phyloP scores from a whole-genome alignment of 2,329 filamentous ascomycete species.

The Sclerotinia minor region DNA sequence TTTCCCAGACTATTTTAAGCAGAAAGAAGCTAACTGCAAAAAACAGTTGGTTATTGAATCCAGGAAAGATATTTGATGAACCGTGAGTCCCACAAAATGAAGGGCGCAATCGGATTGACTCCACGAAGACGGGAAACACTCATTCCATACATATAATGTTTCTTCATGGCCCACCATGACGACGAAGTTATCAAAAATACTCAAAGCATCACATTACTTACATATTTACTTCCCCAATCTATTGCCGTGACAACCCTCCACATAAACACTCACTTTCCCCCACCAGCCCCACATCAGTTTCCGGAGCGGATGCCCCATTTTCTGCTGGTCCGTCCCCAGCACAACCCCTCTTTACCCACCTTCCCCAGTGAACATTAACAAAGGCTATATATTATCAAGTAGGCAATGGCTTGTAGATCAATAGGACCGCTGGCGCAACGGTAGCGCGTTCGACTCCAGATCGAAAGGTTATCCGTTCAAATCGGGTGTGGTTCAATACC shows the following conservation, averaged over 20 bases:
- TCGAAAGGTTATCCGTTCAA: slow-evolving; percentile 42
- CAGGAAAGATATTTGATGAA: slow-evolving; percentile 43
- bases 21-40: neutral
- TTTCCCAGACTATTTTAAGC: neutral
- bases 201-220: neutral
- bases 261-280: neutral
- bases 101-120: neutral
- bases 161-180: neutral
- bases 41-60: slow-evolving; percentile 76
- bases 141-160: neutral
- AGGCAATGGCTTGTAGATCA: accelerated
- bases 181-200: neutral
- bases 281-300: slow-evolving; percentile 13
- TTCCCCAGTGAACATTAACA: accelerated
- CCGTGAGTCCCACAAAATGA: neutral
- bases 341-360: neutral
- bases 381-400: accelerated
- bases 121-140: neutral
- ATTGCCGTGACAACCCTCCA: neutral
- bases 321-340: neutral
- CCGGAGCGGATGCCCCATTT: neutral
- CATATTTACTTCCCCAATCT: neutral
- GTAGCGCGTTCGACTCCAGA: slow-evolving; percentile 40
- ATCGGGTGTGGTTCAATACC: slow-evolving; percentile 38
- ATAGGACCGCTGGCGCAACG: slow-evolving; percentile 32